A percentile compares a stretch with the other conserved stretches of the same genome.
Evolutionary conservation across 2,329 filamentous ascomycete species (phyloP).

Genomic region (Cryphonectria carpinicola): DNA sequence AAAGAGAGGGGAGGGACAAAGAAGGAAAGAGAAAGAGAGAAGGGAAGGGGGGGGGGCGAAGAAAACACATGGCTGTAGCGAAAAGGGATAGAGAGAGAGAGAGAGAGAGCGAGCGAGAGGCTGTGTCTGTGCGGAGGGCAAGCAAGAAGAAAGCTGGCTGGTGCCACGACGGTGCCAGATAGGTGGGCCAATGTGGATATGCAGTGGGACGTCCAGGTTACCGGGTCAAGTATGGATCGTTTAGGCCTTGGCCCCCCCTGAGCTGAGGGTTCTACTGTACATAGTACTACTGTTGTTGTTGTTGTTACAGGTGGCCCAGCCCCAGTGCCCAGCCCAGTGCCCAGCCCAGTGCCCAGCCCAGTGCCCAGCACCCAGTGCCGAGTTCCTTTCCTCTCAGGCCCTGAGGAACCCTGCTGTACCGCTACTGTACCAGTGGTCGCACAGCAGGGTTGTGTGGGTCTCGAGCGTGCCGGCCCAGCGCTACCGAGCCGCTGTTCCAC

Average conservation of each 20-base stretch:
- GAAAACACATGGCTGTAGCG: too few relatives aligned
- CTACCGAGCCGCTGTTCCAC: neutral
- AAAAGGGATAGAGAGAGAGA: constrained; percentile 18
- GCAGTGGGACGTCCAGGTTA: neutral
- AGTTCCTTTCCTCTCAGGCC: neutral
- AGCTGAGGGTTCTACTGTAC: neutral
- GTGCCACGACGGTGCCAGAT: constrained; percentile 18
- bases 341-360: too few relatives aligned
- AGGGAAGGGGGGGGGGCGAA: too few relatives aligned
- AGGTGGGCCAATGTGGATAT: neutral
- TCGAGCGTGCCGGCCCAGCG: constrained; percentile 2
- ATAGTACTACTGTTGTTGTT: neutral
- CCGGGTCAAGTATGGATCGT: neutral
- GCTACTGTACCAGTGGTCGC: neutral
- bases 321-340: too few relatives aligned
- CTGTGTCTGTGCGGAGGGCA: constrained; percentile 16
- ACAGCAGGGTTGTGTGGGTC: neutral
- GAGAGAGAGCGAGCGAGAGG: neutral
- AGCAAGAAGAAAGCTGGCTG: constrained; percentile 24
- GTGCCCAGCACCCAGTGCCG: neutral
- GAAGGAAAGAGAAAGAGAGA: neutral
- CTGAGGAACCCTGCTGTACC: neutral
- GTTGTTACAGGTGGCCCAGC: neutral
- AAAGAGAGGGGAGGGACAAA: neutral
- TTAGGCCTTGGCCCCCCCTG: neutral